Percentiles rank a stretch among this genome's conserved stretches.
These are phyloP conservation scores for Hylodesmum podocarpum DNA, from an alignment of 306 rosid species.

Conservation along the genomic window DNA sequence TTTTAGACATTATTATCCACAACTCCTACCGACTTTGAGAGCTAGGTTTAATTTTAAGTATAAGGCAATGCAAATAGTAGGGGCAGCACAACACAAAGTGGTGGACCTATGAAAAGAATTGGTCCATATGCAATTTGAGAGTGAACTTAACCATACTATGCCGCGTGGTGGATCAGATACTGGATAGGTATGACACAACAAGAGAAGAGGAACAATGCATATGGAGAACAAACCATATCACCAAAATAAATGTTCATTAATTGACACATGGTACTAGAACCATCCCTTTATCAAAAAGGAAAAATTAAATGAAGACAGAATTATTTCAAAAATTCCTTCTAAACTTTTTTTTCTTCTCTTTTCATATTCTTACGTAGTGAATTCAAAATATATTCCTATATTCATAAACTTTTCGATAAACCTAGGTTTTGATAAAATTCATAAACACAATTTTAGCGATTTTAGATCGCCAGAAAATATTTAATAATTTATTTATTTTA, in stretches of 20 bases:
- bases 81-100: not conserved
- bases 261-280: not conserved
- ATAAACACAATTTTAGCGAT: no score
- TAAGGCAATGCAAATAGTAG: not conserved
- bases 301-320: not conserved
- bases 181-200: not conserved
- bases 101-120: constrained; percentile 17
- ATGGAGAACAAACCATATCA: not conserved
- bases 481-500: no score
- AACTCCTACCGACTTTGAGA: not conserved
- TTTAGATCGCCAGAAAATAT: no score
- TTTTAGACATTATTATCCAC: not conserved
- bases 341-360: not conserved
- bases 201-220: no score
- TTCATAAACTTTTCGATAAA: no score
- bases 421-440: no score
- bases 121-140: not conserved
- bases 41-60: not conserved
- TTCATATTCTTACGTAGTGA: not conserved
- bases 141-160: not conserved
- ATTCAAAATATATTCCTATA: not conserved
- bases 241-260: not conserved
- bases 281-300: not conserved
- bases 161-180: constrained; percentile 32
- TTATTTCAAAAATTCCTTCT: not conserved